Percentiles rank a stretch among this genome's conserved stretches.
Conservation (phyloP, 179 eudicot species). For the Silene noctiflora region DNA sequence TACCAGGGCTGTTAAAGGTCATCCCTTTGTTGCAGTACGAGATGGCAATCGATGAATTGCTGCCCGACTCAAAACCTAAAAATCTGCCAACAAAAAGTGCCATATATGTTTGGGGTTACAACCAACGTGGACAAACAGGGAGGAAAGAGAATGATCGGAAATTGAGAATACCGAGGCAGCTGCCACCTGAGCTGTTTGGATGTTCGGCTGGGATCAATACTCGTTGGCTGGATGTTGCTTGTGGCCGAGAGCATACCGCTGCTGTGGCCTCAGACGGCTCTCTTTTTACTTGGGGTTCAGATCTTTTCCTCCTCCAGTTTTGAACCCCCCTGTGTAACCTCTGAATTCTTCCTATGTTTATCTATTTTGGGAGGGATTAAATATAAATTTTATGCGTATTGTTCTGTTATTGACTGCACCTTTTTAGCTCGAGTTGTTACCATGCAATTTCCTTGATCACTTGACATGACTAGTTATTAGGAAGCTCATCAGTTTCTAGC, state of each 20-base stretch:
- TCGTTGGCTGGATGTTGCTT: conserved; percentile 86
- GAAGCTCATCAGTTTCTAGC: not conserved
- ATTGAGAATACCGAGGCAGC: conserved; percentile 89
- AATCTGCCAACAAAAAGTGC: conserved; percentile 73
- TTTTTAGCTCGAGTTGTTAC: not conserved
- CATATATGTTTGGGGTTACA: conserved; percentile 92
- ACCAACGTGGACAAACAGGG: conserved; percentile 90
- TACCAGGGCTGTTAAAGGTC: not conserved
- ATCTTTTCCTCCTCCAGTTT: conserved; percentile 38
- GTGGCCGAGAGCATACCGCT: conserved; percentile 97
- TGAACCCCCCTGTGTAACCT: conserved; percentile 39
- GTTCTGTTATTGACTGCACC: not conserved
- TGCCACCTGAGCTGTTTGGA: conserved; percentile 86
- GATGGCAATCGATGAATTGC: conserved; percentile 66
- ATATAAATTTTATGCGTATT: not conserved
- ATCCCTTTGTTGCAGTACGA: conserved; percentile 11
- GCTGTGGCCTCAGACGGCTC: conserved; percentile 91
- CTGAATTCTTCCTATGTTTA: conserved; percentile 28
- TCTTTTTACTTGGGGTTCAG: conserved; percentile 93
- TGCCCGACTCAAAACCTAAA: conserved; percentile 53
- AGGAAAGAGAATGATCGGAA: conserved; percentile 56
- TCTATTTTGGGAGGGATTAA: not conserved
- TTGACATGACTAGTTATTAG: not conserved
- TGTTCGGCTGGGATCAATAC: conserved; percentile 67
- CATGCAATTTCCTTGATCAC: not conserved